Conservation (phyloP, 2,329 filamentous ascomycete genomes). For the Aquanectria penicillioides region DNA sequence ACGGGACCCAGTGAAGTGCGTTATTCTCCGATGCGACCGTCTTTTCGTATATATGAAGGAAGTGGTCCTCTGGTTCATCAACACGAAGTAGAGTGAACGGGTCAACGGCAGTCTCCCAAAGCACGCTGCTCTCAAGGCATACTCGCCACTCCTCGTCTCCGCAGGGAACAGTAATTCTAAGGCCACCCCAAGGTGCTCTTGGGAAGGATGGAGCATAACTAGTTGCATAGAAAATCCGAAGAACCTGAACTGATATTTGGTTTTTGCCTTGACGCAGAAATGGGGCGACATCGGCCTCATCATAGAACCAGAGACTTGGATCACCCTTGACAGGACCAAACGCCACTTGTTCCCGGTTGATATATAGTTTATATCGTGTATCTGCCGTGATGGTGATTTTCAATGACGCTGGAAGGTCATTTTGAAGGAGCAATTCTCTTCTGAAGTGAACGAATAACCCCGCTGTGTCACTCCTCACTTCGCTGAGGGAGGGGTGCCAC, state of each 20-base stretch:
- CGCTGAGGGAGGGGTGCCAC: background rate
- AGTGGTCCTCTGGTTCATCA: background rate
- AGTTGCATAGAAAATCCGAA: constrained; percentile 29
- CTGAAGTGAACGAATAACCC: constrained; percentile 29
- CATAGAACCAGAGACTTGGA: constrained; percentile 32
- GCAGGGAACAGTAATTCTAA: background rate
- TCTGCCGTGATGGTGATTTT: constrained; percentile 35
- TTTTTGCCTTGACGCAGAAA: constrained; percentile 26
- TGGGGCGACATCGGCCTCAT: constrained; percentile 33
- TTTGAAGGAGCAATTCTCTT: constrained; percentile 4
- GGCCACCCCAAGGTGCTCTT: constrained; percentile 5
- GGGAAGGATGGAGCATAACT: constrained; percentile 26
- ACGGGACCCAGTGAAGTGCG: background rate
- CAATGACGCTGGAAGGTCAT: background rate
- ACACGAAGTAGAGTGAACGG: background rate
- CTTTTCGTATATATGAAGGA: background rate
- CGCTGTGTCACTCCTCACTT: background rate
- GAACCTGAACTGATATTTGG: constrained; percentile 23
- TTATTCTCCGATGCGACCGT: background rate
- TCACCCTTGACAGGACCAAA: constrained; percentile 37
- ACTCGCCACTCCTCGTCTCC: too few relatives aligned
- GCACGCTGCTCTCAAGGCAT: background rate
- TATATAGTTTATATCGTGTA: constrained; percentile 34
- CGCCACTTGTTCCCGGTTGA: constrained; percentile 23
- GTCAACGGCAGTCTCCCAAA: background rate